These are phyloP conservation scores for Enteropsectra breve DNA, from an alignment of 371 early-diverging fungal species.

Conservation along the genomic window DNA sequence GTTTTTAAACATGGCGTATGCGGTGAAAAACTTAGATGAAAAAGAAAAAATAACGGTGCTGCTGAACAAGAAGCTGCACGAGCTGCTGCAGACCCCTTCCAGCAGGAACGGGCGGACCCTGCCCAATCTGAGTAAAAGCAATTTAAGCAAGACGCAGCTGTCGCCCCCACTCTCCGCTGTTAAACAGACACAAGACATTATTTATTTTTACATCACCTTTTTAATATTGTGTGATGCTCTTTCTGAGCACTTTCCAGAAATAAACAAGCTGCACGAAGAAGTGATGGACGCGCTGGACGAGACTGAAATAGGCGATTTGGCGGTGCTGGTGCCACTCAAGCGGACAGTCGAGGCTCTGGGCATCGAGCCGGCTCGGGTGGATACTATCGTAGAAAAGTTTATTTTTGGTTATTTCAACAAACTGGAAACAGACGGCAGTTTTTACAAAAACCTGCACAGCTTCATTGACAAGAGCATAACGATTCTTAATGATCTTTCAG, in stretches of 20 bases:
- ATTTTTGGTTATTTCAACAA: slow-evolving; percentile 25
- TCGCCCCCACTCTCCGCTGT: not conserved
- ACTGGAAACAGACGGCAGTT: not conserved
- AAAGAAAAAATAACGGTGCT: not conserved
- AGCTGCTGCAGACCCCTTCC: not conserved
- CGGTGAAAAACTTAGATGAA: not conserved
- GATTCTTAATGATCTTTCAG: slow-evolving; percentile 24
- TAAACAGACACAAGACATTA: not conserved
- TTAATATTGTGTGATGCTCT: slow-evolving; percentile 14
- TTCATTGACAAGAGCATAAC: slow-evolving; percentile 18
- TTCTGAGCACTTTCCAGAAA: slow-evolving; percentile 6
- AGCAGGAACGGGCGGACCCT: no score
- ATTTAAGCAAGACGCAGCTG: no score
- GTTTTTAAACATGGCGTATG: not conserved
- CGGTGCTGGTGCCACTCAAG: slow-evolving; percentile 14
- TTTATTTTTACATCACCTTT: not conserved
- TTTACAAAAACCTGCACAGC: not conserved
- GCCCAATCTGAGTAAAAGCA: no score
- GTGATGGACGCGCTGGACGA: slow-evolving; percentile 6
- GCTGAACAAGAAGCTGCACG: not conserved
- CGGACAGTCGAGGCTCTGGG: slow-evolving; percentile 5
- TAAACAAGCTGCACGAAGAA: not conserved
- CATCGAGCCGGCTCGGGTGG: slow-evolving; percentile 17
- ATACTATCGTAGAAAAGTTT: slow-evolving; percentile 30
- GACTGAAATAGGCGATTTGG: not conserved